Percentiles rank a stretch among this genome's conserved stretches.
phyloP scores from a whole-genome alignment of 176 grass and related monocot genomes.

The Aegilops longissima region DNA sequence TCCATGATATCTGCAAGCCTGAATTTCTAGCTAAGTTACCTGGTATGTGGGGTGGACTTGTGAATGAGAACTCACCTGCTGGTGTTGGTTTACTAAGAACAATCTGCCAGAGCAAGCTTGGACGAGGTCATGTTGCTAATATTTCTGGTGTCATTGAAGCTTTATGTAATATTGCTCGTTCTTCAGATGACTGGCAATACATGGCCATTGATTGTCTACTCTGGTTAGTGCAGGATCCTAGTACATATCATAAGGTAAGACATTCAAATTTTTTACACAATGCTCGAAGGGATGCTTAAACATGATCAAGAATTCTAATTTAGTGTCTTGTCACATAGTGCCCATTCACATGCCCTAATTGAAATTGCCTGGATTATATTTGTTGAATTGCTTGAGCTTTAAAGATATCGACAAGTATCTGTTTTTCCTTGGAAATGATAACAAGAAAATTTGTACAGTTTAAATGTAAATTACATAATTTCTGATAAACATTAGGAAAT shows the following conservation, averaged over 20 bases:
- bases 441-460: neutral
- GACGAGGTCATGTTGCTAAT: slow-evolving; percentile 73
- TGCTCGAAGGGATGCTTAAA: neutral
- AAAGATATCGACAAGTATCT: slow-evolving; percentile 18
- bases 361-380: neutral
- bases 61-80: slow-evolving; percentile 97
- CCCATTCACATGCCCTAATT: neutral
- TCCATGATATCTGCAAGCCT: slow-evolving; percentile 91
- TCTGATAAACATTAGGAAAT: slow-evolving; percentile 5
- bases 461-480: neutral
- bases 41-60: slow-evolving; percentile 98
- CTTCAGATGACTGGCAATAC: slow-evolving; percentile 99
- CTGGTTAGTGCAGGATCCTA: slow-evolving; percentile 90
- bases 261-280: neutral
- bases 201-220: slow-evolving; percentile 99
- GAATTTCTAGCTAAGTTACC: slow-evolving; percentile 87
- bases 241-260: slow-evolving; percentile 85
- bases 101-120: slow-evolving; percentile 89
- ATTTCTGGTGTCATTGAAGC: slow-evolving; percentile 73
- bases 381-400: slow-evolving; percentile 1
- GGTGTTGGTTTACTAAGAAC: slow-evolving; percentile 93
- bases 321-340: neutral
- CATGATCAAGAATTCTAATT: neutral
- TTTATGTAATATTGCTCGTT: slow-evolving; percentile 94
- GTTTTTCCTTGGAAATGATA: slow-evolving; percentile 8